Base-by-base conservation (phyloP, 306 rosid genomes). In the Casuarina equisetifolia region DNA sequence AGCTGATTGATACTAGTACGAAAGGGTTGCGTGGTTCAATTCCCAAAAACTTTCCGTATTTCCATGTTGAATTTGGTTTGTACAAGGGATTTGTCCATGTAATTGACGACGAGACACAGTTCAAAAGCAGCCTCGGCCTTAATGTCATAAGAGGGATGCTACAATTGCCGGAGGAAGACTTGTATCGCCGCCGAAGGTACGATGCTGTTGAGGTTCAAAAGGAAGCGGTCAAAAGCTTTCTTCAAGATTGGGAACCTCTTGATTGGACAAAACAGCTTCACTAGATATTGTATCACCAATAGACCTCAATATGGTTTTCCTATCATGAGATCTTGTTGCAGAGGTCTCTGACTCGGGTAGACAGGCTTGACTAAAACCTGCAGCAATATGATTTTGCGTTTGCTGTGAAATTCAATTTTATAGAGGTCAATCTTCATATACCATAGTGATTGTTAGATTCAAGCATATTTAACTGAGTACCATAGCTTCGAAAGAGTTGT, bases 81-180 rank as follows among this genome's bases (percentile, higher is more conserved):
- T 78, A 86, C 74, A 89, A 82, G 48, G 98, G 97, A 51, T 89
- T 94, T 82, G 92, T 94, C 16, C 98, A 92, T 75, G 97, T 91
- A 7, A 92, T 94, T 11, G 97, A 94, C 36, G 97, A 94, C 51
- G 98, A 94, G 64, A 85, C 71, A 43, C 86, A 88, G 74, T 92
- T 94, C n/a, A 88, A 88, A 19, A 78, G 85, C 77, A 88, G 58
- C 79, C 79, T 94, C 4, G 95, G 97, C 42, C 86, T 94, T 75
- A 94, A 92, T 85, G 93, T 94, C 3, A 69, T 90, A 45, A 89
- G 98, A 76, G 97, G 97, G 59, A 94, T 94, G 91, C 88, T 90
- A 2, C 75, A 89, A 8, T 69, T 87, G 70, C 87, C 97, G 0
- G 97, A 83, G 75, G 95, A 94, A 74, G 97, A 94, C 86, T 92